Percentiles rank a stretch among this genome's conserved stretches.
Evolutionary conservation across 2,329 filamentous ascomycete genomes (phyloP).

Genomic region (Diaporthe velutina): DNA sequence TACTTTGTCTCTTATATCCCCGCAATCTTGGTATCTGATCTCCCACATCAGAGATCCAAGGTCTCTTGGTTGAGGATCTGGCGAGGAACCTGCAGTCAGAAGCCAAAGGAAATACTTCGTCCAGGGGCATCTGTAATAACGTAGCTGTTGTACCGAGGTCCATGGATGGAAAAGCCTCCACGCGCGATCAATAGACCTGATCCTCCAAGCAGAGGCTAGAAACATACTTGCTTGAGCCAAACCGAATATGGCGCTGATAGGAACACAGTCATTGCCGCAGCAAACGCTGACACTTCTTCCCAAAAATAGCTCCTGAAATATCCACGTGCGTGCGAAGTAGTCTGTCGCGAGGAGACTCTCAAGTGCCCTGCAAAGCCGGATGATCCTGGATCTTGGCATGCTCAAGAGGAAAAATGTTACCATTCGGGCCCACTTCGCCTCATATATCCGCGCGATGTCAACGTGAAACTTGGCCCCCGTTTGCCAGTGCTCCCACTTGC

Average conservation of each 20-base stretch:
- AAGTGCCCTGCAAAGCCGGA: background rate
- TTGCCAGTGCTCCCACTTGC: background rate
- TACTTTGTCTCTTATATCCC: background rate
- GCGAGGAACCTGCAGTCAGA: background rate
- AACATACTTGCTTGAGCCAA: background rate
- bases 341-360: background rate
- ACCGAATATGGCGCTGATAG: background rate
- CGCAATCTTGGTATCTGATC: background rate
- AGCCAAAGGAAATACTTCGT: background rate
- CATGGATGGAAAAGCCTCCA: background rate
- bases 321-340: background rate
- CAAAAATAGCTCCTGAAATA: background rate
- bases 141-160: background rate
- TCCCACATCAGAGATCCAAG: background rate
- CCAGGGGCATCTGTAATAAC: background rate
- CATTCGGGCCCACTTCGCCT: background rate
- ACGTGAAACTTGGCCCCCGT: background rate
- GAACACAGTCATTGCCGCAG: background rate
- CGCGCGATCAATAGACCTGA: background rate
- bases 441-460: background rate
- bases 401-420: background rate
- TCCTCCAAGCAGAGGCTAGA: background rate
- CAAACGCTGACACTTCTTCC: background rate
- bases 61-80: background rate
- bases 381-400: background rate